Evolutionary conservation across 1,139 yeast genomes (phyloP), one percentile per base, ranked within the genome.

Genomic region (Debaryomycetaceae sp.): DNA sequence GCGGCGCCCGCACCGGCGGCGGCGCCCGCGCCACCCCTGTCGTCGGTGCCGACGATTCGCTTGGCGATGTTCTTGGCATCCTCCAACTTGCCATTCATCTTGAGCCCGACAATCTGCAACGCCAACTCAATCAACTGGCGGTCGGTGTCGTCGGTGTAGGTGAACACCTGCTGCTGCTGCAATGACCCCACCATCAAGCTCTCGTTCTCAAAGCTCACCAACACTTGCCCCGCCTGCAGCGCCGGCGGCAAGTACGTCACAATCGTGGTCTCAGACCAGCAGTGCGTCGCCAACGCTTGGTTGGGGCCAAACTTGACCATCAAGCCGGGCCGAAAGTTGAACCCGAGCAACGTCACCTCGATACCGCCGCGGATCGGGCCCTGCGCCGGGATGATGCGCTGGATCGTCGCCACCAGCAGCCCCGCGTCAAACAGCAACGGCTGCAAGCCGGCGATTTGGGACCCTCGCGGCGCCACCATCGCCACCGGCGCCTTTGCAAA

Each of bases 361-460:
- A 88, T 83, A 27, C 98, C 98, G 40, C 98, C 98, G 44, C 95
- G 74, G 13, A 86, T 72, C 6, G 96, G 94, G 2, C 98, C 98
- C 54, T 84, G 94, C 0, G 94, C 82, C 1, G 98, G 98, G 36
- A 91, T 88, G 10, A 91, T 83, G 40, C 95, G 70, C 53, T 85
- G 89, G 37, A 86, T 80, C 0, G 72, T 58, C 2, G 91, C 89
- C 15, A 62, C 41, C 28, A 44, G 24, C n/a, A 23, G 28, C 8
- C 28, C 52, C 10, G 43, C 40, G 35, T 38, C n/a, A n/a, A n/a
- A n/a, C n/a, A n/a, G 46, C 32, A 34, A 49, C 48, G 31, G 33
- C 28, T 29, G 28, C 17, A 23, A 25, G 22, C 27, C n/a, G n/a
- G n/a, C n/a, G n/a, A n/a, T 25, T 31, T 35, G 16, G 27, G 18